Percentiles rank a stretch among this genome's conserved stretches.
These are phyloP conservation scores for Exserohilum rostratum DNA, from an alignment of 2,329 filamentous ascomycete genomes.

Conservation along the genomic window DNA sequence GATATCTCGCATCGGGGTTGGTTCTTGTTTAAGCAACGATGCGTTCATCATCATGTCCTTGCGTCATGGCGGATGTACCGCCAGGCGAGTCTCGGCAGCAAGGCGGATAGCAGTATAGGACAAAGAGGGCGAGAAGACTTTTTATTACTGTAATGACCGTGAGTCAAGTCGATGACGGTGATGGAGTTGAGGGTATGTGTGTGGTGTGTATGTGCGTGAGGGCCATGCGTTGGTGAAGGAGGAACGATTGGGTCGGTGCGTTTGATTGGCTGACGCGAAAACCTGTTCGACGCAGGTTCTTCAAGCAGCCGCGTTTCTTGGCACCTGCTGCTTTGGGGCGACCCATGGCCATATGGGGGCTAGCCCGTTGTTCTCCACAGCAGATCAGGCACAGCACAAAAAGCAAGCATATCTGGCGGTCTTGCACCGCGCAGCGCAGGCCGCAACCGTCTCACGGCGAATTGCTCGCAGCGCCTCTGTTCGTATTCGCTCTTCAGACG, in stretches of 20 bases:
- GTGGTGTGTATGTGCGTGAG: constrained; percentile 11
- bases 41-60: constrained; percentile 8
- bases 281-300: constrained; percentile 8
- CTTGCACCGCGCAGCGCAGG: constrained; percentile 2
- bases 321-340: constrained; percentile 24
- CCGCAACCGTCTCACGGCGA: neutral
- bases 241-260: constrained; percentile 2
- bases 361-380: constrained; percentile 2
- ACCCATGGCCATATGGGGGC: constrained; percentile 9
- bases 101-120: constrained; percentile 10
- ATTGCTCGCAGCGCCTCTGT: neutral
- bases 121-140: neutral
- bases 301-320: constrained; percentile 3
- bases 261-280: constrained; percentile 17
- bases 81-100: constrained; percentile 3
- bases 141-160: constrained; percentile 2
- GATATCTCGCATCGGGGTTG: neutral
- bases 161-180: constrained; percentile 14
- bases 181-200: constrained; percentile 12
- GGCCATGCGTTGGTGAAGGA: neutral
- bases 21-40: constrained; percentile 8
- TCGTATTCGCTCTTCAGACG: neutral
- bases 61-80: constrained; percentile 2
- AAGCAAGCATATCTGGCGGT: constrained; percentile 4
- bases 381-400: constrained; percentile 5